A percentile compares a stretch with the other conserved stretches of the same genome.
phyloP scores from a whole-genome alignment of 2,329 filamentous ascomycete genomes.

The Aspergillus pseudotamarii region DNA sequence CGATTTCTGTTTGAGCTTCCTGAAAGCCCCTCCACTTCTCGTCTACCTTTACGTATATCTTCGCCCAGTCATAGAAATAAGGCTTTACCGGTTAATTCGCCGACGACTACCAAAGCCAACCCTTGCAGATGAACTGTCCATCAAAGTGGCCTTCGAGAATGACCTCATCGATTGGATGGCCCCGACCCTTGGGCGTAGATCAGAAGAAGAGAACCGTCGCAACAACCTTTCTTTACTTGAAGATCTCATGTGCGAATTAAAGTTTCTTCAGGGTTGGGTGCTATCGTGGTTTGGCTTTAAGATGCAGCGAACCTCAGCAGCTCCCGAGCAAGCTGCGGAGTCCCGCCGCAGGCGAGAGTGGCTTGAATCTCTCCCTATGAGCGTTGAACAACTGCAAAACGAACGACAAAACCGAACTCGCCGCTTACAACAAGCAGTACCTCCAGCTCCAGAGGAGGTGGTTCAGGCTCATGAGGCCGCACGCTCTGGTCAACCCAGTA shows the following conservation, averaged over 20 bases:
- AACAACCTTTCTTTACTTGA: constrained; percentile 38
- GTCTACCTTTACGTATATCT: constrained; percentile 41
- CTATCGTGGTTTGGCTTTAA: constrained; percentile 34
- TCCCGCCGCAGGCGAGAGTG: constrained; percentile 25
- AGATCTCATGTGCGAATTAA: constrained; percentile 42
- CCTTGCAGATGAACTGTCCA: constrained; percentile 44
- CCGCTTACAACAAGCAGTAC: constrained; percentile 14
- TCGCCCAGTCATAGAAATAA: constrained; percentile 41
- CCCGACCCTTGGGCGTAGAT: constrained; percentile 41
- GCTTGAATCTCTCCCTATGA: constrained; percentile 32
- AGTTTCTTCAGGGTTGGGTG: constrained; percentile 34
- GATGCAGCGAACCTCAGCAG: constrained; percentile 16
- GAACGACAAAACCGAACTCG: constrained; percentile 28
- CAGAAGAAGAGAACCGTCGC: constrained; percentile 44
- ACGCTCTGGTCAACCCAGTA: constrained; percentile 13
- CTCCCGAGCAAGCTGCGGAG: constrained; percentile 18
- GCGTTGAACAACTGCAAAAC: constrained; percentile 35
- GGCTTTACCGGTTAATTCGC: constrained; percentile 44
- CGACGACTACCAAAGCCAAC: constrained; percentile 46
- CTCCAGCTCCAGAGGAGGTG: constrained; percentile 20
- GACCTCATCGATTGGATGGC: constrained; percentile 49
- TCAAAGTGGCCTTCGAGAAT: constrained; percentile 46
- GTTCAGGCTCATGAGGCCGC: constrained; percentile 14
- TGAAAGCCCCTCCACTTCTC: constrained; percentile 40
- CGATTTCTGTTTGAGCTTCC: constrained; percentile 28